phyloP scores from a whole-genome alignment of 495 filamentous ascomycete species.

The Xylaria castorea region DNA sequence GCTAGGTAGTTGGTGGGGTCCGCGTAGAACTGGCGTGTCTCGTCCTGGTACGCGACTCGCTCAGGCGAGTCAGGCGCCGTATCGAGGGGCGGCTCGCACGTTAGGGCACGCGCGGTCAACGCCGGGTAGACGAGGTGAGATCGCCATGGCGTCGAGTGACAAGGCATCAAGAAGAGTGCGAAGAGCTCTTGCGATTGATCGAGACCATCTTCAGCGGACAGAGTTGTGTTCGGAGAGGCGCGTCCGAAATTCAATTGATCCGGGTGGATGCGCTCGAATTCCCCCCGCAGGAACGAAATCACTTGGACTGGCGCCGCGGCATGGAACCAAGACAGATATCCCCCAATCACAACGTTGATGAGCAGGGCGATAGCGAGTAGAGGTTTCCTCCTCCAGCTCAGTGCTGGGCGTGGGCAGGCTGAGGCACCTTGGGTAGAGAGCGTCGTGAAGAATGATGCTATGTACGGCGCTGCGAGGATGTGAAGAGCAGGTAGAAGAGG shows the following conservation, averaged over 20 bases:
- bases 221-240: constrained; percentile 26
- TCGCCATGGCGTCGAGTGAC: constrained; percentile 97
- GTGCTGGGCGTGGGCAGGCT: constrained; percentile 25
- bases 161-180: constrained; percentile 93
- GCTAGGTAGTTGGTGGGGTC: constrained; percentile 66
- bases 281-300: constrained; percentile 72
- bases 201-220: constrained; percentile 1
- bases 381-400: constrained; percentile 54
- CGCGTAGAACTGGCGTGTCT: constrained; percentile 89
- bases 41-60: constrained; percentile 75
- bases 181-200: constrained; percentile 56
- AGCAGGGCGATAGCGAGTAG: constrained; percentile 65
- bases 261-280: constrained; percentile 64
- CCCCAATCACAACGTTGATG: constrained; percentile 72
- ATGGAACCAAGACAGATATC: constrained; percentile 77
- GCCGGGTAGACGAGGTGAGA: constrained; percentile 77
- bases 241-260: constrained; percentile 41
- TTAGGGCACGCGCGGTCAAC: constrained; percentile 83
- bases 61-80: constrained; percentile 56
- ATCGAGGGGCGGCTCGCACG: constrained; percentile 86
- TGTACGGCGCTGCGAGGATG: constrained; percentile 72
- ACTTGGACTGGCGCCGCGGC: constrained; percentile 78
- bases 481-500: constrained; percentile 88
- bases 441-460: constrained; percentile 68
- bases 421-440: constrained; percentile 29